Evolutionary conservation across 78 protist species (phyloP), one percentile per base, ranked within the genome.

Genomic region (Dictyostelium purpureum): DNA sequence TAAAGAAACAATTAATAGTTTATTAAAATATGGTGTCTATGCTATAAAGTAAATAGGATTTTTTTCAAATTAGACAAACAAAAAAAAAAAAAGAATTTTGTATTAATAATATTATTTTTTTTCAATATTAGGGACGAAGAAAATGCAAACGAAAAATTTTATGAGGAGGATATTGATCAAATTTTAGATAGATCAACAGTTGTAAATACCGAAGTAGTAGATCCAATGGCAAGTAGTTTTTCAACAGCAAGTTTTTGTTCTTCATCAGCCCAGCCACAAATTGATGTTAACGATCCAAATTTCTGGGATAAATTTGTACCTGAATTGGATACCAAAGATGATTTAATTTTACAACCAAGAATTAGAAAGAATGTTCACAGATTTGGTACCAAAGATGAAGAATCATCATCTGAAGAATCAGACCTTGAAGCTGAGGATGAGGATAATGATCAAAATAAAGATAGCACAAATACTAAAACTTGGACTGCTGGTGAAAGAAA

Each of bases 161-260:
- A 70, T 59, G 97, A 97, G 21, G 97, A 81, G 6, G 97, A 96
- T 88, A 95, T 97, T 28, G 98, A 95, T 78, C 43, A 63, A 40
- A 91, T 96, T 28, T 45, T 96, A 33, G 87, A 73, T 43, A 82
- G 88, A 51, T 47, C 94, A 26, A 40, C 54, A 9, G 74, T 71
- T 28, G 95, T 73, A 2, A 71, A 51, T 45, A 61, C 79, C 19
- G 95, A 89, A 26, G 28, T 77, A 5, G 40, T 69, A 24, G 88
- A 51, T 52, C 82, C 91, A 33, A 6, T 75, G 26, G 87, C 71
- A 6, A 21, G 54, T 18, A 31, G 54, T 31, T 95, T 91, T 87
- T 54, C 94, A 74, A 90, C 89, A 12, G 97, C 95, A 10, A 59
- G 94, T 28, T 94, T 94, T 73, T 65, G 89, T 52, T 71, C 92